These are phyloP conservation scores for Yamadazyma sp. DNA, from an alignment of 1,139 yeast genomes.

Conservation along the genomic window DNA sequence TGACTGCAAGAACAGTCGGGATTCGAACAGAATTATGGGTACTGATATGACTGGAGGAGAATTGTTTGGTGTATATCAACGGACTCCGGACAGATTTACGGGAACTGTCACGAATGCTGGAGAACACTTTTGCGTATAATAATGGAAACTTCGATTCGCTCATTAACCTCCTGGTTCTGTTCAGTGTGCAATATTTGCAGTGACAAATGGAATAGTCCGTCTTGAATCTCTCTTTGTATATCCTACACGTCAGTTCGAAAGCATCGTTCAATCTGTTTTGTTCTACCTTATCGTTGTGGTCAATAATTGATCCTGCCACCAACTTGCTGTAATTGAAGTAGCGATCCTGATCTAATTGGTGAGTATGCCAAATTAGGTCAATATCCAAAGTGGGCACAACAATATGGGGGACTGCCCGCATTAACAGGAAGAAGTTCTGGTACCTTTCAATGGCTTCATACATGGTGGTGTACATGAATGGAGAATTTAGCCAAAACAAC, in stretches of 20 bases:
- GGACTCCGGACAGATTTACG: too few relatives aligned
- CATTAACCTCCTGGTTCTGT: too few relatives aligned
- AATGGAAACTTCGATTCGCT: conserved; percentile 3
- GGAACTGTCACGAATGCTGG: too few relatives aligned
- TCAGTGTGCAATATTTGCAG: conserved; percentile 11
- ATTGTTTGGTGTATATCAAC: not conserved
- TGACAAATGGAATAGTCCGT: conserved; percentile 16
- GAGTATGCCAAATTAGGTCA: conserved; percentile 44
- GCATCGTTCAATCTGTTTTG: conserved; percentile 13
- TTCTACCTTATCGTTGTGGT: conserved; percentile 22
- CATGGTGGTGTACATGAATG: conserved; percentile 19
- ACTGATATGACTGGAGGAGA: conserved; percentile 10
- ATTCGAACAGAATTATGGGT: conserved; percentile 11
- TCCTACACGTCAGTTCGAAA: conserved; percentile 16
- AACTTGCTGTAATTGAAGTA: conserved; percentile 15
- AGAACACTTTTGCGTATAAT: too few relatives aligned
- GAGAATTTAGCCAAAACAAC: conserved; percentile 30
- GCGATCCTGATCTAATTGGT: conserved; percentile 22
- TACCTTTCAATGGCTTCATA: conserved; percentile 25
- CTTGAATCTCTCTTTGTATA: conserved; percentile 11
- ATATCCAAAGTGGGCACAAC: conserved; percentile 42
- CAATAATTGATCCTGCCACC: conserved; percentile 11
- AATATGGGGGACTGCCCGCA: conserved; percentile 9
- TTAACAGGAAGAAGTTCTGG: conserved; percentile 23
- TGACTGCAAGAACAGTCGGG: conserved; percentile 5